Evolutionary conservation across 345 rosid genomes (phyloP).

Genomic region (Pelargonium nanum): DNA sequence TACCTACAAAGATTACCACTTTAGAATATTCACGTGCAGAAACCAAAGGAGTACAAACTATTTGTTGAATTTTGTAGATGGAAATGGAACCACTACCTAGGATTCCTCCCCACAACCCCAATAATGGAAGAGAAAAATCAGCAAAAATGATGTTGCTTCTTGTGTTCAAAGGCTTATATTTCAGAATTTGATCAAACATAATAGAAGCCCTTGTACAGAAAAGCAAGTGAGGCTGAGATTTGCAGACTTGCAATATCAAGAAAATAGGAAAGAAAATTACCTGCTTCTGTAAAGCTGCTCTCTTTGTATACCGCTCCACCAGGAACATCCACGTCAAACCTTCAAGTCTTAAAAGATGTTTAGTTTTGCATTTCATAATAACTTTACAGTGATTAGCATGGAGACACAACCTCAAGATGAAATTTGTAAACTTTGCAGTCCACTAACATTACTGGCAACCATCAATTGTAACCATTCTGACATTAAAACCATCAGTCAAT

Average conservation of each 20-base stretch:
- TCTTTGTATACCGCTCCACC: slow-evolving; percentile 80
- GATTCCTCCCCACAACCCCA: background rate
- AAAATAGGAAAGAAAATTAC: slow-evolving; percentile 19
- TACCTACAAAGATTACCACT: slow-evolving; percentile 32
- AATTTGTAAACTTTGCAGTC: background rate
- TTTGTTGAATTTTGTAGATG: too few relatives aligned
- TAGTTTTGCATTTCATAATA: background rate
- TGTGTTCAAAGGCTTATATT: background rate
- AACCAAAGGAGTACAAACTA: background rate
- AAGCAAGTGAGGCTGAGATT: background rate
- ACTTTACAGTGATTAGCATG: background rate
- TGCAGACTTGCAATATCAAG: background rate
- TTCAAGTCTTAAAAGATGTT: slow-evolving; percentile 9
- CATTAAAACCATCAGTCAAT: background rate
- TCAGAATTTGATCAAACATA: background rate
- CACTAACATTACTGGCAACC: background rate
- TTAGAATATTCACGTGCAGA: slow-evolving; percentile 4
- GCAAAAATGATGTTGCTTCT: background rate
- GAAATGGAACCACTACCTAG: background rate
- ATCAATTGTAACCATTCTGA: background rate
- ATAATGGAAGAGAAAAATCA: too few relatives aligned
- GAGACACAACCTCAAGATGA: background rate
- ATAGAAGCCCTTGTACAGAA: background rate
- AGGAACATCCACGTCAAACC: slow-evolving; percentile 94
- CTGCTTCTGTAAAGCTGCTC: slow-evolving; percentile 84